Conservation (phyloP, 2,329 filamentous ascomycete genomes). For the Neonectria coccinea region DNA sequence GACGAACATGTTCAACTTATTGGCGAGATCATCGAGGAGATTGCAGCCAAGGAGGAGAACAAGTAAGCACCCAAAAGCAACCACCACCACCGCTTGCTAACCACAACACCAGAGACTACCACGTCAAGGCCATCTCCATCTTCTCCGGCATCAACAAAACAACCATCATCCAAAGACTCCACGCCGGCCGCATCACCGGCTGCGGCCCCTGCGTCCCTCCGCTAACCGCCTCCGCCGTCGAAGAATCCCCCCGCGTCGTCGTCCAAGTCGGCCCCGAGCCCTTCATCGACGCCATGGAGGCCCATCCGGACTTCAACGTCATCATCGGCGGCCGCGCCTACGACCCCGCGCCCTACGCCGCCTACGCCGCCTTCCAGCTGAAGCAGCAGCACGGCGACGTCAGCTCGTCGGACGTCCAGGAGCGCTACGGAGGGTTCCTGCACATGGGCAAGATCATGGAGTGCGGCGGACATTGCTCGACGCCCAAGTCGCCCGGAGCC, state of each 20-base stretch:
- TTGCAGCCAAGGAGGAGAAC: constrained; percentile 24
- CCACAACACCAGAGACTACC: constrained; percentile 9
- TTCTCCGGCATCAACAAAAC: constrained; percentile 54
- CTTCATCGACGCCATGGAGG: constrained; percentile 55
- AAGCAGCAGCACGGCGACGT: constrained; percentile 15
- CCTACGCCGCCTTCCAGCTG: constrained; percentile 43
- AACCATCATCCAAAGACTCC: constrained; percentile 46
- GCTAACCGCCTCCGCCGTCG: constrained; percentile 53
- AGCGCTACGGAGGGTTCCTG: constrained; percentile 50
- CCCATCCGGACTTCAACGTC: constrained; percentile 57
- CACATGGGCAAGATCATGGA: constrained; percentile 69
- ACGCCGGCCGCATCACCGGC: constrained; percentile 46
- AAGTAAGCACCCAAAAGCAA: background rate
- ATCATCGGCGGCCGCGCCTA: constrained; percentile 61
- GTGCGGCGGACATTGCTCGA: constrained; percentile 61
- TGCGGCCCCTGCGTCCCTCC: constrained; percentile 57
- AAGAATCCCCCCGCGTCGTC: constrained; percentile 52
- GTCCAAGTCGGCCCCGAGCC: constrained; percentile 62
- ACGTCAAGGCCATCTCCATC: constrained; percentile 52
- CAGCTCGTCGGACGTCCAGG: background rate
- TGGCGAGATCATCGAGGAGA: constrained; percentile 51
- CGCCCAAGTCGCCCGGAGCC: constrained; percentile 59
- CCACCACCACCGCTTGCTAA: background rate
- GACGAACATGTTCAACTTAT: constrained; percentile 57
- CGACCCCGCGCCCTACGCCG: constrained; percentile 56